Evolutionary conservation across 305 asterid genomes (phyloP), one percentile per base, ranked within the genome.

Genomic region (Fraxinus sp.): DNA sequence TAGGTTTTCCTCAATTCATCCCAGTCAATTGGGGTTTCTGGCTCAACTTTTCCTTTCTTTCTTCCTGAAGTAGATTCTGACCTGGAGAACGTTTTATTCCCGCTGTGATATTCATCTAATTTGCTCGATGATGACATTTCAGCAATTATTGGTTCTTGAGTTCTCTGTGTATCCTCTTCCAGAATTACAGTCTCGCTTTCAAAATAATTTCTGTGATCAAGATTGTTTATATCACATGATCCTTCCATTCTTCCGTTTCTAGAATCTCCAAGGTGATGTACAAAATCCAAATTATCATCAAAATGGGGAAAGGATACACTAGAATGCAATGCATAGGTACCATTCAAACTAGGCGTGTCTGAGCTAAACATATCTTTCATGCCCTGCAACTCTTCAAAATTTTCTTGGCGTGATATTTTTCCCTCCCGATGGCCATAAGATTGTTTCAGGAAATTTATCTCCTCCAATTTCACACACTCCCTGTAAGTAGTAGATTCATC

Each of bases 11-110:
- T 88, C 80, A 89, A 82, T 0, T 86, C 79, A 52, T 87, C 93
- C 96, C 97, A 93, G 74, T 93, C 83, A 35, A 79, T 57, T 26
- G 55, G 13, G 30, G 28, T 39, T 80, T 76, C 78, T 62, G 32
- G 35, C 74, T 83, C 49, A n/a, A 24, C 33, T 22, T 86, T 78
- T 0, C 74, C 41, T 74, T 82, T 79, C 39, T 77, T 55, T n/a
- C 8, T 83, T 55, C 32, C 62, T 3, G 28, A 0, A 0, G 74
- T 22, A 70, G 75, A 74, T 52, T 79, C 52, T 13, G 80, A 7
- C 66, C 49, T 75, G 16, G 37, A 32, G 68, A 78, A 62, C 13
- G 20, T 18, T 37, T 37, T 36, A 24, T 46, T 41, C 46, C 22
- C 76, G 10, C 76, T n/a, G n/a, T 78, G 20, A 68, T 68, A 30